phyloP scores from a whole-genome alignment of 257 asterid species.

The Jacaranda mimosifolia region DNA sequence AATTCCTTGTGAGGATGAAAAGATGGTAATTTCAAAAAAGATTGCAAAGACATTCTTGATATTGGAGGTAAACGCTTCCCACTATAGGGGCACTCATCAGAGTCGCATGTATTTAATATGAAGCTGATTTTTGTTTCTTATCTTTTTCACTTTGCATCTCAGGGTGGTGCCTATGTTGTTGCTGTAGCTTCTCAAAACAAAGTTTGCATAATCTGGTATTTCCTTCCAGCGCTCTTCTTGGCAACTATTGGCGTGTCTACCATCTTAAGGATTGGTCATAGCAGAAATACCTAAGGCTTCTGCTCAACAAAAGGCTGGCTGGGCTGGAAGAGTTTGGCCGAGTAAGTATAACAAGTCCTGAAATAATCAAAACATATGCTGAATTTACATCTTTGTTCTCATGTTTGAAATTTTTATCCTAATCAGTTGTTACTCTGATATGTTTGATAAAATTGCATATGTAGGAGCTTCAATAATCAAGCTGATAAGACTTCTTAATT shows the following conservation, averaged over 20 bases:
- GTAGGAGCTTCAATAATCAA: neutral
- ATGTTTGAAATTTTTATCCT: neutral
- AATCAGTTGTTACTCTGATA: slow-evolving; percentile 3
- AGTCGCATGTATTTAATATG: slow-evolving; percentile 14
- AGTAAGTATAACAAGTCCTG: slow-evolving; percentile 93
- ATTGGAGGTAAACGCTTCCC: slow-evolving; percentile 69
- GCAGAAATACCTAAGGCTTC: slow-evolving; percentile 96
- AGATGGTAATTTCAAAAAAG: slow-evolving; percentile 90
- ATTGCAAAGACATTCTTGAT: slow-evolving; percentile 98
- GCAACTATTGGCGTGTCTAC: neutral
- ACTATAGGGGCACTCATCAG: neutral
- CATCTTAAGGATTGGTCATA: slow-evolving; percentile 56
- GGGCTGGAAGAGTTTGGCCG: slow-evolving; percentile 98
- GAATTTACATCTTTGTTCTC: slow-evolving; percentile 22
- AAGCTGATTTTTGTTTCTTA: slow-evolving; percentile 35
- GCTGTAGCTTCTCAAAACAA: slow-evolving; percentile 96
- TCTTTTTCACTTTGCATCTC: slow-evolving; percentile 37
- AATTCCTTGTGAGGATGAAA: slow-evolving; percentile 93
- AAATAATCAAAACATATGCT: slow-evolving; percentile 19
- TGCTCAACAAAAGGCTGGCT: slow-evolving; percentile 96
- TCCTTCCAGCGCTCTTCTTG: slow-evolving; percentile 26
- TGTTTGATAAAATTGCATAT: neutral
- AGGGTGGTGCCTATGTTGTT: slow-evolving; percentile 94
- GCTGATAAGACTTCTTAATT: neutral
- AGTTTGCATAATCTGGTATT: slow-evolving; percentile 89